Evolutionary conservation across 768 basidiomycete genomes (phyloP).

Genomic region (Russula ochroleuca): DNA sequence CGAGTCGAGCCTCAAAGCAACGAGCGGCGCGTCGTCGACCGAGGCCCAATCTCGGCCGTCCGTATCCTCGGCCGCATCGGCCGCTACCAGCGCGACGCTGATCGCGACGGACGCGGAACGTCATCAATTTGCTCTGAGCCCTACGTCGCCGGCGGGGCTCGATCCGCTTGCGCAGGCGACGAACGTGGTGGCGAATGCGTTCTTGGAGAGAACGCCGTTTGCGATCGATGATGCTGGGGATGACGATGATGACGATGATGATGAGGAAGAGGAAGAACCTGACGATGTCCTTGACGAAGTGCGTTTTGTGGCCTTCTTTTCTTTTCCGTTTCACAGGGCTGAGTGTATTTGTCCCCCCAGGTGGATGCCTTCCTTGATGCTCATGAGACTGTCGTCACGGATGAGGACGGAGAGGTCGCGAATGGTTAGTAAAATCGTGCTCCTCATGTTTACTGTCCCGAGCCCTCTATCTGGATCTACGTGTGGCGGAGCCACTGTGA

Average conservation of each 20-base stretch:
- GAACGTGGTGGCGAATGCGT: constrained; percentile 58
- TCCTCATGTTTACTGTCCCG: constrained; percentile 7
- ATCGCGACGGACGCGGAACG: constrained; percentile 30
- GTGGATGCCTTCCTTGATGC: constrained; percentile 94
- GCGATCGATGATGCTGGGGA: constrained; percentile 95
- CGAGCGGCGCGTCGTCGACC: constrained; percentile 19
- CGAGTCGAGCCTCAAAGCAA: constrained; percentile 45
- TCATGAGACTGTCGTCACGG: constrained; percentile 80
- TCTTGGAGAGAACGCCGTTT: constrained; percentile 91
- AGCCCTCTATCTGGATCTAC: constrained; percentile 6
- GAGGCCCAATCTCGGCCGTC: constrained; percentile 12
- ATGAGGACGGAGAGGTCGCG: constrained; percentile 72
- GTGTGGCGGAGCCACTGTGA: constrained; percentile 16
- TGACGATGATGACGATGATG: constrained; percentile 64
- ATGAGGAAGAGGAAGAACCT: constrained; percentile 55
- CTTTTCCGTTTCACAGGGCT: neutral
- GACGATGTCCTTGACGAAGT: constrained; percentile 90
- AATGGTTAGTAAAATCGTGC: constrained; percentile 48
- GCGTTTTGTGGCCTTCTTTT: constrained; percentile 25
- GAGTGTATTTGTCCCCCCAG: constrained; percentile 34
- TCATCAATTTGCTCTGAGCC: constrained; percentile 25
- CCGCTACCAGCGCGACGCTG: neutral
- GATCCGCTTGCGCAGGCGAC: constrained; percentile 69
- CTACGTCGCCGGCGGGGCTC: constrained; percentile 34
- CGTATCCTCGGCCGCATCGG: neutral